A percentile compares a stretch with the other conserved stretches of the same genome.
Conservation (phyloP, 257 asterid species). For the Catharanthus roseus region DNA sequence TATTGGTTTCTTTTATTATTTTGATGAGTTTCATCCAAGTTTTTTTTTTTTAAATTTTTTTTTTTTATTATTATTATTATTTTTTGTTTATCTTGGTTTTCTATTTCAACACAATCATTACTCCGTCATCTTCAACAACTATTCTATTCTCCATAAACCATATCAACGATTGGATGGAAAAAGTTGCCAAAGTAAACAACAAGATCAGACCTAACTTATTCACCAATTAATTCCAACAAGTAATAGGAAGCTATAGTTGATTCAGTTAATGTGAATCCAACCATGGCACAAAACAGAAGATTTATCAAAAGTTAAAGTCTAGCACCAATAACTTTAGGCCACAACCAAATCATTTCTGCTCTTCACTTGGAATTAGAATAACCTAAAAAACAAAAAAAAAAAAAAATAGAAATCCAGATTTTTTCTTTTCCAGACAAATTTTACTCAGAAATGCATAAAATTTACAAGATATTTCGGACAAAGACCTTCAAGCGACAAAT, state of each 20-base stretch:
- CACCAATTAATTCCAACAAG: background rate
- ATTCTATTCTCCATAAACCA: background rate
- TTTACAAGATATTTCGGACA: background rate
- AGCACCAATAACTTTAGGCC: background rate
- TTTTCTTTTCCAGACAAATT: background rate
- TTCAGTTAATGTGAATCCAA: background rate
- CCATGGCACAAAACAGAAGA: background rate
- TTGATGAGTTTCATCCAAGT: background rate
- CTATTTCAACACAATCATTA: background rate
- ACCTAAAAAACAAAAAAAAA: background rate
- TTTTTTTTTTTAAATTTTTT: background rate
- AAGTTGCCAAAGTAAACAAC: background rate
- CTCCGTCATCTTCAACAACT: background rate
- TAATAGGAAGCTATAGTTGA: background rate
- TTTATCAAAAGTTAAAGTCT: background rate
- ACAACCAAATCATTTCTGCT: background rate
- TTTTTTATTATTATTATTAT: too few species aligned
- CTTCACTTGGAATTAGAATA: background rate
- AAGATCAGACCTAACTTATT: background rate
- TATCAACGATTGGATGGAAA: background rate
- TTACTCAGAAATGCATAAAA: background rate
- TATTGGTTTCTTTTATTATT: background rate
- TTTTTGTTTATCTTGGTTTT: too few species aligned
- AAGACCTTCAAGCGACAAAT: background rate
- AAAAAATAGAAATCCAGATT: background rate